Conservation (phyloP, 768 basidiomycete species). For the Tulasnella sp. region DNA sequence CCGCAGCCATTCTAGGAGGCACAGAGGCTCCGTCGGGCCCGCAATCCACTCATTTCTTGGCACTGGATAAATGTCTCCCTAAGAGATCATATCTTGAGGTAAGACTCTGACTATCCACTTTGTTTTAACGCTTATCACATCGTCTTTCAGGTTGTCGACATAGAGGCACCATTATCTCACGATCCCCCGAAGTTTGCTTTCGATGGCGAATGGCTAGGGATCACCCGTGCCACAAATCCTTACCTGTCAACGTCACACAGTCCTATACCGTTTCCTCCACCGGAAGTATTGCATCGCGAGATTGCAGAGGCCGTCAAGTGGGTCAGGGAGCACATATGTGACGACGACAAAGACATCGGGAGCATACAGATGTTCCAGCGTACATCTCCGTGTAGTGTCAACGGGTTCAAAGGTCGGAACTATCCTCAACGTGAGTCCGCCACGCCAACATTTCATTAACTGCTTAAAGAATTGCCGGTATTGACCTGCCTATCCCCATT, state of each 20-base stretch:
- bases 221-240: slow-evolving; percentile 76
- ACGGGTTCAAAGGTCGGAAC: not conserved
- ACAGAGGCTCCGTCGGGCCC: not conserved
- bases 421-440: not conserved
- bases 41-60: slow-evolving; percentile 62
- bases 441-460: not conserved
- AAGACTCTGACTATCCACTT: slow-evolving; percentile 4
- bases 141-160: slow-evolving; percentile 54
- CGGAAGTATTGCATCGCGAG: slow-evolving; percentile 39
- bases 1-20: not conserved
- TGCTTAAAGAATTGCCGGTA: no score
- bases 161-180: slow-evolving; percentile 28
- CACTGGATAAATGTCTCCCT: slow-evolving; percentile 78
- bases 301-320: slow-evolving; percentile 54
- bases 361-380: slow-evolving; percentile 56
- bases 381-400: slow-evolving; percentile 50
- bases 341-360: slow-evolving; percentile 29
- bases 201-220: slow-evolving; percentile 91
- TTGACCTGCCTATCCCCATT: slow-evolving; percentile 9
- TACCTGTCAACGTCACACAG: slow-evolving; percentile 47
- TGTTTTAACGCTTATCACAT: not conserved
- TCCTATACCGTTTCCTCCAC: slow-evolving; percentile 52
- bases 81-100: slow-evolving; percentile 75
- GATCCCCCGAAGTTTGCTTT: slow-evolving; percentile 39
- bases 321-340: slow-evolving; percentile 51